Evolutionary conservation across 129 eudicot genomes (phyloP), one percentile per base, ranked within the genome.

Genomic region (Tagetes erecta): DNA sequence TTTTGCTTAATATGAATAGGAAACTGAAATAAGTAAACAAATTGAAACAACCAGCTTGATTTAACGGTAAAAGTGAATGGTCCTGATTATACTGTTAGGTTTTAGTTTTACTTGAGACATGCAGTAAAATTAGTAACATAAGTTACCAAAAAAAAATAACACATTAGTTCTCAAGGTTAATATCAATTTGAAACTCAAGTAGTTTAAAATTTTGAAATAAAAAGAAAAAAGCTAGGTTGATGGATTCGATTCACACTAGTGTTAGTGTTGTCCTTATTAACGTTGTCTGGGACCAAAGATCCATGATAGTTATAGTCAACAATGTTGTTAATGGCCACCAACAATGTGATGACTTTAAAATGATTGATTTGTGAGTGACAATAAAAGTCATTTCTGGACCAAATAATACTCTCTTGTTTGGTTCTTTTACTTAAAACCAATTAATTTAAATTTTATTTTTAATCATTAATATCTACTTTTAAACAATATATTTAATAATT

Each of bases 261-360:
- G 27, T 20, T 67, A 44, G 71, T 31, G 53, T 42, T 72, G 78
- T 72, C 78, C 69, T 64, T 72, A 72, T 27, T 79, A 79, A 72
- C 52, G 73, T 79, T 79, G 73, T 79, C 73, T 79, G 83, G 83
- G 83, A 79, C 83, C 83, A 79, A 79, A 14, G 67, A 73, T 79
- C 83, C 83, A 79, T 66, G 74, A 72, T 72, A 72, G 70, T 53
- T 35, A 78, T 64, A 58, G 83, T 72, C 83, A 79, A 79, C 83
- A 79, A 37, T 66, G 33, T 65, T 72, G 46, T 36, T 56, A 56
- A 44, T 72, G 79, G 62, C 79, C 78, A 79, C 74, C 79, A 55
- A 33, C 46, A 70, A 78, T 71, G 46, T 6, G 35, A 64, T 72
- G 68, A 56, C 74, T 73, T 73, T 79, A 65, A 65, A 55, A 73